Evolutionary conservation across 768 basidiomycete species (phyloP).

Genomic region (Auriculariales sp.): DNA sequence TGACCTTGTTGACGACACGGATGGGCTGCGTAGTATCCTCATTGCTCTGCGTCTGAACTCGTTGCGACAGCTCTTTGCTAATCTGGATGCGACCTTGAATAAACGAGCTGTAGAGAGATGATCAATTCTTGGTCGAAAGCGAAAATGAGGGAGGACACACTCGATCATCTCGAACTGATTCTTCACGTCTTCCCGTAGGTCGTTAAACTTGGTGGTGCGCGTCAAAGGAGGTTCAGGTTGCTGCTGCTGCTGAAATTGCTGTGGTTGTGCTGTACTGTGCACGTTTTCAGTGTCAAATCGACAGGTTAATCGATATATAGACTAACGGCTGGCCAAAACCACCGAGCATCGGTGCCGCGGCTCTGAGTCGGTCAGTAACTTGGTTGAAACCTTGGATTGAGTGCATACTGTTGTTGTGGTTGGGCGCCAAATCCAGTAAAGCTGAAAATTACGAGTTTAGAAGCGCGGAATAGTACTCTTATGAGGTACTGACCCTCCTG

Average conservation of each 20-base stretch:
- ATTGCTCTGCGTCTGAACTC: constrained; percentile 62
- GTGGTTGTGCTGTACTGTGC: constrained; percentile 9
- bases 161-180: constrained; percentile 54
- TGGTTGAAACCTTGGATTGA: too few relatives aligned
- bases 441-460: background rate
- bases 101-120: constrained; percentile 28
- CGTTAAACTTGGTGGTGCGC: constrained; percentile 65
- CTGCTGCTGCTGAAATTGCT: constrained; percentile 18
- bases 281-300: background rate
- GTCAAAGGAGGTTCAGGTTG: constrained; percentile 19
- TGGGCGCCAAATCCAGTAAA: background rate
- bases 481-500: too few relatives aligned
- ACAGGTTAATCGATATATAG: background rate
- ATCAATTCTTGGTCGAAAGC: background rate
- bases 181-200: constrained; percentile 57
- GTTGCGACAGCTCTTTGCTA: constrained; percentile 61
- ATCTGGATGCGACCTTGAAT: constrained; percentile 73
- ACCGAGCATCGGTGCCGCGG: too few relatives aligned
- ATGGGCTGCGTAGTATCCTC: constrained; percentile 59
- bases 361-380: too few relatives aligned
- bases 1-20: constrained; percentile 50
- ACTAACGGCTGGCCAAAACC: background rate
- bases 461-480: too few relatives aligned
- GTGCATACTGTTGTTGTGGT: background rate
- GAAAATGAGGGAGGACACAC: constrained; percentile 24